These are phyloP conservation scores for Neopestalotiopsis sp. DNA, from an alignment of 2,329 filamentous ascomycete genomes.

Conservation along the genomic window DNA sequence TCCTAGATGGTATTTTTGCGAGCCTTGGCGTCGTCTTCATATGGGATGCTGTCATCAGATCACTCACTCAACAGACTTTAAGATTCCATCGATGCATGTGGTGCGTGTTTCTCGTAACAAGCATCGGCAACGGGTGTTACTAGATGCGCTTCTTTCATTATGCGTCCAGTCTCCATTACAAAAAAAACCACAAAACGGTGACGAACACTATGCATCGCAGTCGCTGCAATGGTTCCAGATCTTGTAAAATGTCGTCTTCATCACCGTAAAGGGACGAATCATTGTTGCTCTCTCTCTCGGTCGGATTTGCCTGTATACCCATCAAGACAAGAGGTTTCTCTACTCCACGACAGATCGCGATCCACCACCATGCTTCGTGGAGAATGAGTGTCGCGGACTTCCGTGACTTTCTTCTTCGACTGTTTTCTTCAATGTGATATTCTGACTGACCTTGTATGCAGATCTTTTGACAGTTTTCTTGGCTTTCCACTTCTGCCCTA, in stretches of 20 bases:
- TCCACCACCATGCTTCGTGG: not conserved
- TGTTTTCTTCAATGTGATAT: not conserved
- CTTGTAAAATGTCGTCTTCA: not conserved
- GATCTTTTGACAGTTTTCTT: not conserved
- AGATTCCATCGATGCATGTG: not conserved
- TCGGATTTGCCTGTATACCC: not conserved
- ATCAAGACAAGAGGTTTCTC: not conserved
- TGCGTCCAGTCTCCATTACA: too few relatives aligned
- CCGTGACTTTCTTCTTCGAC: not conserved
- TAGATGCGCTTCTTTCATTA: too few relatives aligned
- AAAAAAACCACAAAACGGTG: too few relatives aligned
- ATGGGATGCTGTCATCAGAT: not conserved
- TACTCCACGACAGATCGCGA: not conserved
- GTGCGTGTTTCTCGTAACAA: too few relatives aligned
- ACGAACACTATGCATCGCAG: too few relatives aligned
- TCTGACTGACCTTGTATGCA: not conserved
- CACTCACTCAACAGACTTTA: not conserved
- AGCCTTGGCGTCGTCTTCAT: not conserved
- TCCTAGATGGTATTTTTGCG: not conserved
- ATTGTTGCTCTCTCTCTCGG: not conserved
- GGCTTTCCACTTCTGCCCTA: not conserved
- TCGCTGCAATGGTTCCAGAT: too few relatives aligned
- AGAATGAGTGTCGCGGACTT: not conserved
- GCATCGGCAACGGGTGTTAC: too few relatives aligned
- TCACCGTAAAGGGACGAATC: not conserved